Percentiles rank a stretch among this genome's conserved stretches.
Evolutionary conservation across 108 stramenopile species (phyloP).

Genomic region (Tribonema minus): DNA sequence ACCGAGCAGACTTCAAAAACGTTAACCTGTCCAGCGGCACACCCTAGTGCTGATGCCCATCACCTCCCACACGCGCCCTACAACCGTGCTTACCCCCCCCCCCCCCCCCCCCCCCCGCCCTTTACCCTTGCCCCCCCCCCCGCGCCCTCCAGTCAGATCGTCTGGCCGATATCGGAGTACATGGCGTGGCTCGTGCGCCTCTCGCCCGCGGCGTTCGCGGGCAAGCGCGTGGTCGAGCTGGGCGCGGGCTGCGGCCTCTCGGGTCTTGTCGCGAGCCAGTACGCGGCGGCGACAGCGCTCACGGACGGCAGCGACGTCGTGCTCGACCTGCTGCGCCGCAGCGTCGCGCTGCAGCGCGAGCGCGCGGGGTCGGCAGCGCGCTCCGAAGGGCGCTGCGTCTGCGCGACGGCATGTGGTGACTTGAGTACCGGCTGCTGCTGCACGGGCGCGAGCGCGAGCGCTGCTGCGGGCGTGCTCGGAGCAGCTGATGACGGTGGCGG

Average conservation of each 20-base stretch:
- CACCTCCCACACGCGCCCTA: too few relatives aligned
- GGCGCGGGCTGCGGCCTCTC: constrained; percentile 18
- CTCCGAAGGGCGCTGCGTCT: too few relatives aligned
- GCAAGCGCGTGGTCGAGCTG: constrained; percentile 5
- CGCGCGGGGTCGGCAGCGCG: background rate
- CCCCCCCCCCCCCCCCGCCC: too few relatives aligned
- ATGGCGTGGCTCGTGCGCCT: background rate
- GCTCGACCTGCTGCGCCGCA: background rate
- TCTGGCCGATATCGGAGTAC: constrained; percentile 6
- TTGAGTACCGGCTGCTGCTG: too few relatives aligned
- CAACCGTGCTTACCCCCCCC: too few relatives aligned
- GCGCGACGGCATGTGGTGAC: too few relatives aligned
- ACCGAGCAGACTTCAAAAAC: too few relatives aligned
- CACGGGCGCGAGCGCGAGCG: too few relatives aligned
- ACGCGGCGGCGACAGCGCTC: background rate
- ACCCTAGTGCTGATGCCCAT: too few relatives aligned
- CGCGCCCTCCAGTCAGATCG: background rate
- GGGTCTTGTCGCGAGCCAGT: constrained; percentile 3
- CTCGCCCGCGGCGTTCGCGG: background rate
- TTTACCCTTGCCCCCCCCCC: too few relatives aligned
- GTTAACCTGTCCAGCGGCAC: too few relatives aligned
- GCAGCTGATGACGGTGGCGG: background rate
- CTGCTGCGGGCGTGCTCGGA: background rate
- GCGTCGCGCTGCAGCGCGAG: background rate
- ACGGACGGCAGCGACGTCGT: constrained; percentile 10